Base-by-base conservation (phyloP, 306 rosid genomes). In the Lablab purpureus region DNA sequence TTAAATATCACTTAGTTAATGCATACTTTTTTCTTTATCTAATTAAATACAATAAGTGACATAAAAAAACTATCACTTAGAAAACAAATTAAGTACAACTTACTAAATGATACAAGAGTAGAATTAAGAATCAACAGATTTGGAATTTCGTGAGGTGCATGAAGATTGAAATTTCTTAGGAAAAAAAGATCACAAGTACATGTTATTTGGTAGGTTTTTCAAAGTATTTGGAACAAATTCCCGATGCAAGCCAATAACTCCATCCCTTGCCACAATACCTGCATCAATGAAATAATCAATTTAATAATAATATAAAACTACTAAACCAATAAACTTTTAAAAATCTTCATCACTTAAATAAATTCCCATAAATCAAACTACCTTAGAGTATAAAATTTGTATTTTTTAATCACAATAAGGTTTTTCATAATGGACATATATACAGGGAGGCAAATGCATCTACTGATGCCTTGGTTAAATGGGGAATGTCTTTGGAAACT, bases 201-300 rank as follows among this genome's bases (percentile, higher is more conserved):
- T 92, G 93, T 96, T 94, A 78, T 81, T 92, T 59, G 98, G 98
- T 54, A 94, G 86, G 82, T 81, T 94, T 78, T 94, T 94, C 63
- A 94, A 87, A 73, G 91, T 97, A 83, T 92, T 94, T 28, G 98
- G 92, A 72, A 94, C 78, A 58, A 94, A 94, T 14, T 97, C 97
- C 32, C 98, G 80, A 68, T 94, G 92, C 84, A 94, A 87, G 69
- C 98, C 98, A 73, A 89, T 63, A 49, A 86, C 37, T 84, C 98
- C 98, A 83, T 92, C 97, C 23, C 84, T 85, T 75, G 80, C 92
- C 82, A 92, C 85, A 56, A 94, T 84, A 72, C 97, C 98, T 94
- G 85, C 81, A 83, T 66, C 34, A 70, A 49, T 19, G 52, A 76
- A 59, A 64, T 47, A 36, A 54, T 54, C 70, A 34, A 66, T 64